Base-by-base conservation (phyloP, 169 alveolate genomes). In the Plasmodium reichenowi region DNA sequence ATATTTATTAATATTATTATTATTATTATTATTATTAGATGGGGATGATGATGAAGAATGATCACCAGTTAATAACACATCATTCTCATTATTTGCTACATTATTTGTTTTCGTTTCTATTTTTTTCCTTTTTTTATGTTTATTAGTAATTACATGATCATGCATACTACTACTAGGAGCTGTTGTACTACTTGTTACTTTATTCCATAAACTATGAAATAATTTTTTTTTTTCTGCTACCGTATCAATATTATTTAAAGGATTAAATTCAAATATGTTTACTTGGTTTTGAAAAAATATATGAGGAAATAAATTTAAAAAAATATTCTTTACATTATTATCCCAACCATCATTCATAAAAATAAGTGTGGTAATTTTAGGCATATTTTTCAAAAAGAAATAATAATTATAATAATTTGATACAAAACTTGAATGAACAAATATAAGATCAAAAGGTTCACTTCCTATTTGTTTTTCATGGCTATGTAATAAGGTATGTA, bases 281-380 rank as follows among this genome's bases (percentile, higher is more conserved):
- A 83, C 91, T 62, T 83, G 91, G 45, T 83, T 83, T 68, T 83
- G 91, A 17, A 83, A 83, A 83, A 83, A 83, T 13, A 83, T 58
- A 52, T 83, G 91, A 0, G 91, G 91, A 83, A 83, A 68, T 58
- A 83, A 83, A 83, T 83, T 68, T 73, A 83, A 45, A 60, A 63
- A 83, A 0, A 72, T 7, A 17, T 32, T 83, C 64, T 83, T 83
- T 26, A 83, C 85, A 26, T 68, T 83, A 32, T n/a, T 67, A 13
- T 83, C 91, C 91, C 91, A 83, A n/a, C 91, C 91, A 56, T 83
- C 91, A 29, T 68, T 67, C 32, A 68, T 83, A 68, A 52, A 83
- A 17, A 83, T 67, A 13, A 83, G 38, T 2, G 91, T 83, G 1
- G 91, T 83, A 20, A 68, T 32, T 15, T 72, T 83, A 8, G 91